phyloP scores from a whole-genome alignment of 1,139 yeast genomes.

The Fermentozyma sake region DNA sequence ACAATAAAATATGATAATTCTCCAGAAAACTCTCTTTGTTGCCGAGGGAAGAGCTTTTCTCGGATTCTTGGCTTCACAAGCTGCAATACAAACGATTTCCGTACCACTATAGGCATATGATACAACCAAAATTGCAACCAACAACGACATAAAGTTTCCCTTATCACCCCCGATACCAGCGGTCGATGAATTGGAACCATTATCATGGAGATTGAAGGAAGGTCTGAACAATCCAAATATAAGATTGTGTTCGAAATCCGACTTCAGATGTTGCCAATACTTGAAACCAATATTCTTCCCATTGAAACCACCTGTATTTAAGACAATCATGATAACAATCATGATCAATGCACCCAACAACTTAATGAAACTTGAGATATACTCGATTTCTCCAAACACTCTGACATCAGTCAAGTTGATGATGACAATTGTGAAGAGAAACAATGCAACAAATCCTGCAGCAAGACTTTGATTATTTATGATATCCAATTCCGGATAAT shows the following conservation, averaged over 20 bases:
- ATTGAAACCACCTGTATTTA: constrained; percentile 53
- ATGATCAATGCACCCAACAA: constrained; percentile 51
- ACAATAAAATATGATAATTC: constrained; percentile 65
- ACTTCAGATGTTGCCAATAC: constrained; percentile 56
- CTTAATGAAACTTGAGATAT: constrained; percentile 56
- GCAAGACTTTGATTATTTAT: constrained; percentile 43
- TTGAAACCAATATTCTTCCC: constrained; percentile 51
- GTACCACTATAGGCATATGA: constrained; percentile 77
- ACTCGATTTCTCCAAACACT: constrained; percentile 74
- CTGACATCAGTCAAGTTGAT: constrained; percentile 64
- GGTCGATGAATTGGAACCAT: constrained; percentile 38
- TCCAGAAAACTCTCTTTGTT: constrained; percentile 67
- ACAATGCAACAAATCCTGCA: constrained; percentile 66
- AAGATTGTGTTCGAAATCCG: constrained; percentile 44
- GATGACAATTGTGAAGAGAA: constrained; percentile 44
- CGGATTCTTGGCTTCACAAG: constrained; percentile 83
- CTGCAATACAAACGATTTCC: constrained; percentile 79
- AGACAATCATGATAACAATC: constrained; percentile 59
- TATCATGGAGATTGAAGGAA: constrained; percentile 53
- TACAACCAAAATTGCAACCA: constrained; percentile 61
- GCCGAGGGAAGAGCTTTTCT: constrained; percentile 76
- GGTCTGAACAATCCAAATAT: constrained; percentile 74
- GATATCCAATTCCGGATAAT: constrained; percentile 51
- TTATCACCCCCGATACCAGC: constrained; percentile 57
- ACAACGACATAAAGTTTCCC: constrained; percentile 62